A percentile compares a stretch with the other conserved stretches of the same genome.
phyloP scores from a whole-genome alignment of 192 early-diverging fungal species.

The Podila minutissima region DNA sequence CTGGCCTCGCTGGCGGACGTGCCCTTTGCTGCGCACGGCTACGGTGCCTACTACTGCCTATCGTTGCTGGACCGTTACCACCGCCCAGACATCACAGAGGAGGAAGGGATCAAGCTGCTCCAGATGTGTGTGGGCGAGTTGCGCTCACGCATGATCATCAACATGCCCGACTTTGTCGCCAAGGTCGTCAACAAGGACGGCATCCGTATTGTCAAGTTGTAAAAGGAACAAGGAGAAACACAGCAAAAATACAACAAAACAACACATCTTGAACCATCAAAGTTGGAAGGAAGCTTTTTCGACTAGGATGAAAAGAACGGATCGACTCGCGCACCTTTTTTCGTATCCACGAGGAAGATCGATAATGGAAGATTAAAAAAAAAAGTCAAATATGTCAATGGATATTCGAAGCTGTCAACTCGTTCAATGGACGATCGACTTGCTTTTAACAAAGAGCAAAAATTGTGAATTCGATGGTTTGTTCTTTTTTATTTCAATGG shows the following conservation, averaged over 20 bases:
- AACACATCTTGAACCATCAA: not conserved
- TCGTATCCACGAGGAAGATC: not conserved
- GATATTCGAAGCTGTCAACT: no score
- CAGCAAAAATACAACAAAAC: not conserved
- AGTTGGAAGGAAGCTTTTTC: no score
- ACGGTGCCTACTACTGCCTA: constrained; percentile 90
- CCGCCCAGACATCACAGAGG: constrained; percentile 79
- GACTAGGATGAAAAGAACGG: not conserved
- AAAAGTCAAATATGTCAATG: no score
- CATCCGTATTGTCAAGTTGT: constrained; percentile 69
- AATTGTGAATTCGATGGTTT: no score
- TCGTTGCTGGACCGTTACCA: constrained; percentile 96
- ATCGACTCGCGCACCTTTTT: not conserved
- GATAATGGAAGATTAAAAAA: no score
- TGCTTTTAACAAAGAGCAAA: no score
- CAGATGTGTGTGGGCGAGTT: constrained; percentile 87
- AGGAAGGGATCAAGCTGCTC: constrained; percentile 86
- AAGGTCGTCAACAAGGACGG: constrained; percentile 92
- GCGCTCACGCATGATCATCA: constrained; percentile 84
- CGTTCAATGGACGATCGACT: no score
- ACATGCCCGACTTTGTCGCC: constrained; percentile 84
- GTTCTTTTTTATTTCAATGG: no score
- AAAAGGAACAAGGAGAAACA: not conserved
- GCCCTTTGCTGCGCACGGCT: constrained; percentile 91
- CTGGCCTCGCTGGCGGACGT: constrained; percentile 80